Evolutionary conservation across 306 rosid genomes (phyloP).

Genomic region (Cucurbita moschata): DNA sequence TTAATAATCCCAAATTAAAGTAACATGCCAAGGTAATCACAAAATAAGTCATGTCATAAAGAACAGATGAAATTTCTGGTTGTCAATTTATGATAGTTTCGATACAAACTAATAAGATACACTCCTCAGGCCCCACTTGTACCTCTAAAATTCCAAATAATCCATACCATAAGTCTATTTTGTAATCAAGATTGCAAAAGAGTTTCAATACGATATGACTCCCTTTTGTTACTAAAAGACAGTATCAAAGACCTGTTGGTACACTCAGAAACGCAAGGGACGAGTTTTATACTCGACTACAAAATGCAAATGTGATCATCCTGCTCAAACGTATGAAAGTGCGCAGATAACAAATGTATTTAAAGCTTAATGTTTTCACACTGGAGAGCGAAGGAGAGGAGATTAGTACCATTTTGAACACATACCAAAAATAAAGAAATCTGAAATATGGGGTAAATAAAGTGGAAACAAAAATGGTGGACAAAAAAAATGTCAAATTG

Average conservation of each 20-base stretch:
- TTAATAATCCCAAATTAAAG: background rate
- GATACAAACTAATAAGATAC: background rate
- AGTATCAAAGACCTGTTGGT: background rate
- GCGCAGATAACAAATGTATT: background rate
- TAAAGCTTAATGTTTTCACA: background rate
- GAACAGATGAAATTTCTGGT: background rate
- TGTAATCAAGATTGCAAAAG: background rate
- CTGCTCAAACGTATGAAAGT: background rate
- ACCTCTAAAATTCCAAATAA: background rate
- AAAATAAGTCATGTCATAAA: background rate
- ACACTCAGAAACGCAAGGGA: background rate
- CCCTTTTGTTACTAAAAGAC: background rate
- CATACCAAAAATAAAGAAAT: background rate
- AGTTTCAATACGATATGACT: background rate
- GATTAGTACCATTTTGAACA: background rate
- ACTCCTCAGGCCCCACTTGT: background rate
- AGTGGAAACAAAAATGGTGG: background rate
- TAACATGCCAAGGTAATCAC: background rate
- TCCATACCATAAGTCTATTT: background rate
- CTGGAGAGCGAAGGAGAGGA: background rate
- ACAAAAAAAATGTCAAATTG: background rate
- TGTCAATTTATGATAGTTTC: background rate
- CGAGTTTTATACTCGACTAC: background rate
- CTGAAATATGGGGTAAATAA: background rate
- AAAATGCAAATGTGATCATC: background rate